These are phyloP conservation scores for Candida sphagnicola DNA, from an alignment of 805 yeast species.

Conservation along the genomic window DNA sequence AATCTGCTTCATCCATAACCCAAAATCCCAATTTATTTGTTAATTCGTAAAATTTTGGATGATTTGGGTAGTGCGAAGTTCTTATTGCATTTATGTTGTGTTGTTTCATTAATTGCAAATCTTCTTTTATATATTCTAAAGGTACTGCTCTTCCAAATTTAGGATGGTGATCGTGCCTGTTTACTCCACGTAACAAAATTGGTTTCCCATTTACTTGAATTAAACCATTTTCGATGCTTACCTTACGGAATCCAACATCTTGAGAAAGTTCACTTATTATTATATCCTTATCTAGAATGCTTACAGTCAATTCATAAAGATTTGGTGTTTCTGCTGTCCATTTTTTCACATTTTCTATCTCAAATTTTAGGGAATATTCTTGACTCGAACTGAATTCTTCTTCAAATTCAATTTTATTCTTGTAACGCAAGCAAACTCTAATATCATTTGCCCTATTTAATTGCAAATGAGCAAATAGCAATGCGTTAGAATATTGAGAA, in stretches of 20 bases:
- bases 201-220: conserved; percentile 25
- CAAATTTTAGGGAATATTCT: background rate
- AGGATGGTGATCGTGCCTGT: conserved; percentile 35
- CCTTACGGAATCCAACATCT: conserved; percentile 24
- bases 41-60: conserved; percentile 25
- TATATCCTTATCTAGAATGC: conserved; percentile 7
- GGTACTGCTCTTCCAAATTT: conserved; percentile 31
- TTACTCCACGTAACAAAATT: conserved; percentile 27
- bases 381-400: background rate
- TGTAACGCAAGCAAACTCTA: background rate
- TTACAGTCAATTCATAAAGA: conserved; percentile 18
- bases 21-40: conserved; percentile 29
- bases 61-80: conserved; percentile 34
- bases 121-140: conserved; percentile 25
- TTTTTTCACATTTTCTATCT: conserved; percentile 6
- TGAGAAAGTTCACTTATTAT: conserved; percentile 13
- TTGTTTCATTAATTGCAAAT: conserved; percentile 27
- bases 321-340: conserved; percentile 34
- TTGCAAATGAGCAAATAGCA: conserved; percentile 4
- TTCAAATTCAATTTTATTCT: background rate
- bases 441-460: background rate
- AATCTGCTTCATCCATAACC: conserved; percentile 34
- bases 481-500: conserved; percentile 8
- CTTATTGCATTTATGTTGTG: conserved; percentile 33
- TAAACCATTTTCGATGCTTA: conserved; percentile 20